Evolutionary conservation across 2,329 filamentous ascomycete genomes (phyloP), one percentile per base, ranked within the genome.

Genomic region (Cytospora paraplurivora): DNA sequence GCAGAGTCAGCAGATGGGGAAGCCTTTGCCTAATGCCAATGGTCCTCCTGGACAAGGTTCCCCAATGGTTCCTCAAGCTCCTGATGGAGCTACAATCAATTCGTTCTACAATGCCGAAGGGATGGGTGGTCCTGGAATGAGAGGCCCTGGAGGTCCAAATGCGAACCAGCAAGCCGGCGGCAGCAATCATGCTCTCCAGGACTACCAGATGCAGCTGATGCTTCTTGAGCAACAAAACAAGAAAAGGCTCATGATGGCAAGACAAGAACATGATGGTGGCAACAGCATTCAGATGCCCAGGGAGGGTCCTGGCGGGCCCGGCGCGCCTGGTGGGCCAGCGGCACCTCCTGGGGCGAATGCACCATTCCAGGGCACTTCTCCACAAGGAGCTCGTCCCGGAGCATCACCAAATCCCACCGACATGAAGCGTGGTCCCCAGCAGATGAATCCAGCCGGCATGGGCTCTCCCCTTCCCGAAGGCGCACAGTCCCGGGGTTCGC

Each of bases 151-250:
- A 17, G 82, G 77, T 49, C 78, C 81, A 34, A 81, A 77, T 47
- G 80, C 76, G 63, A 76, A 75, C 38, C 81, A 81, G 68, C 77
- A 76, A 17, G 81, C 76, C 66, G 82, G 77, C 69, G 82, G 79
- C 57, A 90, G 88, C 76, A 94, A 92, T 73, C 90, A 93, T 74
- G 91, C 91, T 27, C 81, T 94, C 81, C 90, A 93, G 75, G 91
- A 95, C 74, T 94, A 94, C 71, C 91, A 94, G 78, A 93, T 93
- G 90, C 91, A 94, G 74, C 78, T 94, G 73, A 94, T 93, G 91
- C 78, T 93, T 56, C 82, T 94, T 17, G 91, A 94, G 76, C 91
- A 93, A 76, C 90, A 94, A 76, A 94, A 94, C 71, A 94, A 93
- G 81, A 93, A 93, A 76, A 82, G 91, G 19, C 81, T 94, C 56